These are phyloP conservation scores for Coemansia erecta DNA, from an alignment of 192 early-diverging fungal genomes.

Conservation along the genomic window DNA sequence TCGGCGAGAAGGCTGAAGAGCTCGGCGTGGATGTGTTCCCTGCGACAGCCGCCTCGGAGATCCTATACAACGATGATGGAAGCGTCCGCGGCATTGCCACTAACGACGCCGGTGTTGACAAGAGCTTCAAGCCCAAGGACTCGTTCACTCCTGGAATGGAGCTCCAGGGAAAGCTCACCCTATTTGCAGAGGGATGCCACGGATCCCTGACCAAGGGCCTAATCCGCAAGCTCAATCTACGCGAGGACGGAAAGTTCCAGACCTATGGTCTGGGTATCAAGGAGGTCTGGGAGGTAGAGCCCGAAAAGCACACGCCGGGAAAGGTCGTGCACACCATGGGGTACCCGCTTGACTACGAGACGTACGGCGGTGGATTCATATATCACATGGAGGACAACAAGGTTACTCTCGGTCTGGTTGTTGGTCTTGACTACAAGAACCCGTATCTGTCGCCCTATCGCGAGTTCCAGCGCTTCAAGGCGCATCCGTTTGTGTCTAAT, in stretches of 20 bases:
- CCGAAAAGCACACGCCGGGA: conserved; percentile 80
- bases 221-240: conserved; percentile 82
- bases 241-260: conserved; percentile 83
- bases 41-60: conserved; percentile 86
- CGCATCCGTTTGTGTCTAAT: conserved; percentile 81
- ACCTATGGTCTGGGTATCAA: conserved; percentile 96
- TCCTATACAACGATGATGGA: conserved; percentile 90
- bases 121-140: conserved; percentile 84
- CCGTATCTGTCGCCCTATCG: conserved; percentile 94
- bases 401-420: conserved; percentile 83
- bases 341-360: conserved; percentile 85
- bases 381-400: conserved; percentile 94
- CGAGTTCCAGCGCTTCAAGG: conserved; percentile 96
- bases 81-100: conserved; percentile 89
- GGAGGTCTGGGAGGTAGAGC: conserved; percentile 96
- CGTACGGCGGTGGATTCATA: conserved; percentile 93
- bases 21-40: conserved; percentile 93
- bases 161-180: conserved; percentile 87
- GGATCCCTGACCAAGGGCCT: conserved; percentile 91
- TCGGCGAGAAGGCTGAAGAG: conserved; percentile 96
- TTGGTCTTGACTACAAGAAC: conserved; percentile 94
- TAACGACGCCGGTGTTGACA: conserved; percentile 93
- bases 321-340: conserved; percentile 84
- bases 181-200: conserved; percentile 98
- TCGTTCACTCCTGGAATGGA: conserved; percentile 94